phyloP scores from a whole-genome alignment of 345 rosid species.

The Salix caprea region DNA sequence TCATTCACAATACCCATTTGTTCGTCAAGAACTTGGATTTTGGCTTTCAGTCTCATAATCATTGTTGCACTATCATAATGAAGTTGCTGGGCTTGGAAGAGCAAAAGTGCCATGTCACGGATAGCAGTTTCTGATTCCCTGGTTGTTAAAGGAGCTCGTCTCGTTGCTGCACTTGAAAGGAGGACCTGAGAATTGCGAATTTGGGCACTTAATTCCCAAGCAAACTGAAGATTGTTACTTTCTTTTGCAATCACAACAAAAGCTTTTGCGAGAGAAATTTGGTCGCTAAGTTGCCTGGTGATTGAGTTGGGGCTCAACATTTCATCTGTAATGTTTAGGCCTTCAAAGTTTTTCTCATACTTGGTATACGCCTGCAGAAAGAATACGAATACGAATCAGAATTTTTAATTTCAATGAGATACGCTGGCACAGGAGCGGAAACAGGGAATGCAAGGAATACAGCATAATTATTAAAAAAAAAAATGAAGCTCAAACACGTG shows the following conservation, averaged over 20 bases:
- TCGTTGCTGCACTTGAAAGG: slow-evolving; percentile 68
- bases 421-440: neutral
- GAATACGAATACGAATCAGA: neutral
- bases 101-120: slow-evolving; percentile 79
- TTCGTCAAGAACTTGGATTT: slow-evolving; percentile 75
- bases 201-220: slow-evolving; percentile 95
- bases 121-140: slow-evolving; percentile 70
- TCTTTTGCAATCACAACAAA: slow-evolving; percentile 91
- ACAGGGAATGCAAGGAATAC: neutral
- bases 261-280: slow-evolving; percentile 86
- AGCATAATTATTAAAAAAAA: neutral
- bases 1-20: slow-evolving; percentile 62
- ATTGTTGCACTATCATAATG: slow-evolving; percentile 91
- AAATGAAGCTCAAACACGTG: neutral
- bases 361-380: slow-evolving; percentile 42
- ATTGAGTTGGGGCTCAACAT: slow-evolving; percentile 70
- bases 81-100: slow-evolving; percentile 80
- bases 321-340: slow-evolving; percentile 76
- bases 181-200: slow-evolving; percentile 81
- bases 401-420: neutral
- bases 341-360: slow-evolving; percentile 53
- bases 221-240: slow-evolving; percentile 87
- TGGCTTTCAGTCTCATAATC: slow-evolving; percentile 89
- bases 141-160: slow-evolving; percentile 61
- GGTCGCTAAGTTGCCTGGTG: slow-evolving; percentile 81